Evolutionary conservation across 345 rosid species (phyloP).

Genomic region (Brassica napus): DNA sequence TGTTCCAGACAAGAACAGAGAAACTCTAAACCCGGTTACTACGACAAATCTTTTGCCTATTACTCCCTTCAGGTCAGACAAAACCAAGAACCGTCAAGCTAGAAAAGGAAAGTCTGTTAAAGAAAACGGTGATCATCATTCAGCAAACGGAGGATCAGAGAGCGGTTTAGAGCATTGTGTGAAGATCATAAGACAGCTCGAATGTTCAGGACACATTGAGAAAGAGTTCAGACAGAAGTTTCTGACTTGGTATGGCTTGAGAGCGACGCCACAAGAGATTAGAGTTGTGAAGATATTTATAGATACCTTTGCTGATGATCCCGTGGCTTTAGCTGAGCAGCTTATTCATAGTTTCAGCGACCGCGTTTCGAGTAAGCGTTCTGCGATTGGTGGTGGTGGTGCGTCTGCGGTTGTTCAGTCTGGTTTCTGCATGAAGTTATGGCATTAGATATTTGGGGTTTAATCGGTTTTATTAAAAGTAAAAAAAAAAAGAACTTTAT

Average conservation of each 20-base stretch:
- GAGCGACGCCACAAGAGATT: constrained; percentile 80
- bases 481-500: constrained; percentile 7
- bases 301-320: constrained; percentile 74
- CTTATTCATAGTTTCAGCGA: constrained; percentile 83
- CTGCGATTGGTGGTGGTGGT: constrained; percentile 30
- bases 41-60: constrained; percentile 53
- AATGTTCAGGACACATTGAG: constrained; percentile 86
- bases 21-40: constrained; percentile 17
- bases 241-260: constrained; percentile 90
- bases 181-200: constrained; percentile 86
- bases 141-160: constrained; percentile 40
- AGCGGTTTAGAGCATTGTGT: constrained; percentile 73
- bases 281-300: constrained; percentile 85
- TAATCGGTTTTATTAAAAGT: background rate
- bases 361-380: constrained; percentile 57
- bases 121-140: constrained; percentile 32
- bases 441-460: constrained; percentile 54
- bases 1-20: background rate
- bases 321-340: constrained; percentile 87
- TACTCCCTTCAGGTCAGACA: constrained; percentile 75
- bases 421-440: constrained; percentile 96
- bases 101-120: constrained; percentile 53
- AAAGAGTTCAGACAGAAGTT: constrained; percentile 93
- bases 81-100: constrained; percentile 58
- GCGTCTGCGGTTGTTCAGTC: constrained; percentile 68